Base-by-base conservation (phyloP, 352 stramenopile species). In the Globisporangium paddicum region DNA sequence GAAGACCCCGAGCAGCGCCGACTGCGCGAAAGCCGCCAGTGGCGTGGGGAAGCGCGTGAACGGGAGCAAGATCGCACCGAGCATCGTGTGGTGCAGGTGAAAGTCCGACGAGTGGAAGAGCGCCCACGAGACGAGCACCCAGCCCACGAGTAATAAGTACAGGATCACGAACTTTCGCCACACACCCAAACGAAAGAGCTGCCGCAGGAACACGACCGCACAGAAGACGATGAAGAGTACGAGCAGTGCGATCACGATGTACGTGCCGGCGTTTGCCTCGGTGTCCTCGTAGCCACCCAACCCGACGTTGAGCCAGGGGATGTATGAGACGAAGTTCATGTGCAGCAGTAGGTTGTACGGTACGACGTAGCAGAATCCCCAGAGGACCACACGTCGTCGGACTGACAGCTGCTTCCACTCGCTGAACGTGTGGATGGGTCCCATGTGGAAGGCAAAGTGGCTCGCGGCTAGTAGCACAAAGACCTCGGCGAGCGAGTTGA, bases 51-150 rank as follows among this genome's bases (percentile, higher is more conserved):
- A 89, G 3, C 70, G 69, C n/a, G 84, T 94, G 37, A 91, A 55
- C n/a, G 84, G 82, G 16, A 94, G 58, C 9, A 91, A 41, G 19
- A 84, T 55, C 2, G 77, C 71, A 1, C 78, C 80, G 9, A 92
- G 50, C 77, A 90, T 89, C 0, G 83, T 77, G 60, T 94, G 84
- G 55, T 92, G 84, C 13, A 92, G 37, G 50, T 94, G 84, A 14
- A 90, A 86, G 21, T 71, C 52, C 10, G 77, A 82, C 18, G 75
- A 79, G n/a, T 66, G 61, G 55, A 89, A 92, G 1, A 90, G 53
- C 1, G 45, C 65, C 69, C 74, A 89, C 19, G 74, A 85, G 26
- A 90, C 14, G 2, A 84, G n/a, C 23, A 74, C 68, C 38, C 44
- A 63, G 16, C 61, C 19, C 0, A 77, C 40, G 13, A 83, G 34